Evolutionary conservation across 2,329 filamentous ascomycete species (phyloP), one percentile per base, ranked within the genome.

Genomic region (Apiospora sp.): DNA sequence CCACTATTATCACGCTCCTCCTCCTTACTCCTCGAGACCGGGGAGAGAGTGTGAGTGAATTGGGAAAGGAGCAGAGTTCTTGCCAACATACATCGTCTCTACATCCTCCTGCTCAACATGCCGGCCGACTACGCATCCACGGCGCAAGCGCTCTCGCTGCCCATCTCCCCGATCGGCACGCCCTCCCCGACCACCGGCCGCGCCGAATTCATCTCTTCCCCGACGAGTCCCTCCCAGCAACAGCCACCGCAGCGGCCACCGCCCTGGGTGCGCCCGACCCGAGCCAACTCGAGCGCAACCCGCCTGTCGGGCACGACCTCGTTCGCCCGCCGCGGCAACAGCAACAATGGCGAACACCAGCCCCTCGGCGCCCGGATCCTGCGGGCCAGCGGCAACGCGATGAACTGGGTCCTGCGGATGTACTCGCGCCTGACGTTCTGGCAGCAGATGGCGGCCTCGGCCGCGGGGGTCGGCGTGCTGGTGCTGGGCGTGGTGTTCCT

Each of bases 401-500:
- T 75, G 64, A 78, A 83, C 76, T 81, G 86, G 73, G 80, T 85
- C 41, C 69, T 87, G 67, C 82, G 83, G 72, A 83, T 88, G 67
- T 93, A 89, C 83, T 81, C 86, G 75, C 84, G 83, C 75, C 85
- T 94, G 70, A 85, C 88, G 19, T 85, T 88, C 0, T 78, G 90
- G 72, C 92, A 97, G 81, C 89, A 89, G 76, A 82, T 90, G 8
- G 84, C 91, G 27, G 85, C 92, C 27, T 81, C 88, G 16, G 73
- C 87, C 3, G 89, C 84, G 34, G 83, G 85, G 12, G 68, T 92
- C 22, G 79, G 87, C 0, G 75, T 86, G n/a, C 82, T 88, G 72
- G 85, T 89, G 12, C 79, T 94, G 16, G 84, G 87, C 41, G 84
- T 97, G 71, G 84, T 95, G 5, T 92, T 94, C 80, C 84, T 97